phyloP scores from a whole-genome alignment of 179 eudicot species.

The Sideroxylon spinosum region DNA sequence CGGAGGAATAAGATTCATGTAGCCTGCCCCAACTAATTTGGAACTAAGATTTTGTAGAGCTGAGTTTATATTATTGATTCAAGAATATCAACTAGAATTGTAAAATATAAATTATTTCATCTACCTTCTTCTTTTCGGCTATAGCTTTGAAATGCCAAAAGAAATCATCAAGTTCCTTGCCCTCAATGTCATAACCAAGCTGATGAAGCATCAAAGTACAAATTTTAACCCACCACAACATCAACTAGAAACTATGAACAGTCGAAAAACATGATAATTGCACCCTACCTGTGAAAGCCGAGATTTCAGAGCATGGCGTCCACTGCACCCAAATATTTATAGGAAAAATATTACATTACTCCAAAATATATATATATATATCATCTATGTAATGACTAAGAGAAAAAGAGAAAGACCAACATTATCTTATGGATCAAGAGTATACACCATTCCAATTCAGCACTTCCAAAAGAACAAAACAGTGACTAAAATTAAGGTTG shows the following conservation, averaged over 20 bases:
- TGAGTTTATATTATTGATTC: no score
- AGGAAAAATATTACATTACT: background rate
- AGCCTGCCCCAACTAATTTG: no score
- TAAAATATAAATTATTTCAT: background rate
- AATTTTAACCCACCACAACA: background rate
- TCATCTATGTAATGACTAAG: background rate
- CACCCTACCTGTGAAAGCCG: slow-evolving; percentile 69
- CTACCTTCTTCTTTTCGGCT: slow-evolving; percentile 87
- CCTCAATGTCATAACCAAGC: slow-evolving; percentile 82
- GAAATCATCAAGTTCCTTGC: slow-evolving; percentile 83
- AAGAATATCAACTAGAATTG: background rate
- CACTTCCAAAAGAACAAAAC: background rate
- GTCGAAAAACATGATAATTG: background rate
- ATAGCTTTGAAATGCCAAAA: slow-evolving; percentile 84
- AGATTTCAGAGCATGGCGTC: slow-evolving; percentile 84
- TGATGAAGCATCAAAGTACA: slow-evolving; percentile 28
- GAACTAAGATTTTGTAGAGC: no score
- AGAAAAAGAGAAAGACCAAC: no score
- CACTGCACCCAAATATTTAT: slow-evolving; percentile 32
- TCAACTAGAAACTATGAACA: background rate
- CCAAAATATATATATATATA: no score
- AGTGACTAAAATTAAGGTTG: no score
- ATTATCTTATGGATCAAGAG: no score
- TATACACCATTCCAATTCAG: no score
- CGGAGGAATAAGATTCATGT: no score